A percentile compares a stretch with the other conserved stretches of the same genome.
Evolutionary conservation across 495 filamentous ascomycete genomes (phyloP).

Genomic region (Parathielavia hyrcaniae): DNA sequence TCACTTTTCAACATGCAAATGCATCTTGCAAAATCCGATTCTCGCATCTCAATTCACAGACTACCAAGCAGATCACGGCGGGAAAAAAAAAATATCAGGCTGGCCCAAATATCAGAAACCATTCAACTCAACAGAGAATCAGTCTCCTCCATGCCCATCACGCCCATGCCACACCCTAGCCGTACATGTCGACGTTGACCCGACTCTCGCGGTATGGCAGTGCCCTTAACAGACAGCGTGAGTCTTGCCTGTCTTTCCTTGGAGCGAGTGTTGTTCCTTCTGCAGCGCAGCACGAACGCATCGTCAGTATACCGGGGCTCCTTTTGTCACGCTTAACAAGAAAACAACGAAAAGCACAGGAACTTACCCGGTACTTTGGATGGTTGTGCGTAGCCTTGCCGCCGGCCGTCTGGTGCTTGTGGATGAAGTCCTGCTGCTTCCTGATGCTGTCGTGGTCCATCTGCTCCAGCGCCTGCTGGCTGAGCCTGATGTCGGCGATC

Average conservation of each 20-base stretch:
- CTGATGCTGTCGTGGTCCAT: constrained; percentile 66
- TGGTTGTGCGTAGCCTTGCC: constrained; percentile 56
- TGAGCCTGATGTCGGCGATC: constrained; percentile 65
- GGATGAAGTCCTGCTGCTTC: constrained; percentile 59
- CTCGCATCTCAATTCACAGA: too few relatives aligned
- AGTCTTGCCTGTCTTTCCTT: constrained; percentile 84
- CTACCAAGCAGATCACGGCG: not conserved
- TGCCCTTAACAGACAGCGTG: constrained; percentile 72
- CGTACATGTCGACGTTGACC: constrained; percentile 1
- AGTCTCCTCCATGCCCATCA: constrained; percentile 6
- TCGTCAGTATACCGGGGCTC: constrained; percentile 20
- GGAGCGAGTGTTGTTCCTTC: constrained; percentile 74
- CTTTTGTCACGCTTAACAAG: not conserved
- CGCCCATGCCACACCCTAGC: not conserved
- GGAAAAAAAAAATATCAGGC: not conserved
- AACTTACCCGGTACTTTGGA: constrained; percentile 51
- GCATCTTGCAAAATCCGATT: not conserved
- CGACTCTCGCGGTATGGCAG: constrained; percentile 1
- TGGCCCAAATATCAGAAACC: not conserved
- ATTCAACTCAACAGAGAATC: not conserved
- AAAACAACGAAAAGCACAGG: constrained; percentile 10
- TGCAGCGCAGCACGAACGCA: constrained; percentile 21
- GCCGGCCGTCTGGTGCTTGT: constrained; percentile 49
- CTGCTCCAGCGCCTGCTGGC: constrained; percentile 57
- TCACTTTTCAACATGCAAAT: too few relatives aligned